Conservation (phyloP, 768 basidiomycete species). For the Termitomyces bulborhizus region DNA sequence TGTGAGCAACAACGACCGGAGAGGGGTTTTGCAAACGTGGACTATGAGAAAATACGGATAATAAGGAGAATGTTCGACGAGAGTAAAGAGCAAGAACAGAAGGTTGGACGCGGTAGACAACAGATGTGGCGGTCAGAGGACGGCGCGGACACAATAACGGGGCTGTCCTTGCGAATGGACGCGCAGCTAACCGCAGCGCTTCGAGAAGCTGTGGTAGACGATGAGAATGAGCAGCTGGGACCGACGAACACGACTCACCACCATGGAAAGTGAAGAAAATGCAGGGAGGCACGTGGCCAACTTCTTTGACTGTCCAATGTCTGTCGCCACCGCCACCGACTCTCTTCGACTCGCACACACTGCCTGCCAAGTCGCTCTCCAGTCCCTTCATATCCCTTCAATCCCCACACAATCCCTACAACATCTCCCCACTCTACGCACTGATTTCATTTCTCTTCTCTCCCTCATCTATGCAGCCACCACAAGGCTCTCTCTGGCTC, state of each 20-base stretch:
- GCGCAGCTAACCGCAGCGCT: conserved; percentile 9
- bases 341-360: conserved; percentile 27
- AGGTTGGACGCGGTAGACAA: conserved; percentile 6
- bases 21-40: conserved; percentile 43
- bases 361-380: conserved; percentile 32
- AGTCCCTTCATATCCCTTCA: conserved; percentile 16
- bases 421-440: conserved; percentile 35
- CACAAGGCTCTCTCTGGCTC: conserved; percentile 57
- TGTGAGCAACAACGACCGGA: conserved; percentile 60
- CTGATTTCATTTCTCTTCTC: conserved; percentile 53
- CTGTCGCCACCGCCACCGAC: background rate
- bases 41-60: conserved; percentile 42
- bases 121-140: conserved; percentile 5
- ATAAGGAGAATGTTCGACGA: conserved; percentile 31
- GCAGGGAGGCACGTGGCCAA: conserved; percentile 10
- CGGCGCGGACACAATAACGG: conserved; percentile 11
- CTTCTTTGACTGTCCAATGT: background rate
- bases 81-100: conserved; percentile 16
- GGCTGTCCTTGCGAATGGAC: conserved; percentile 4
- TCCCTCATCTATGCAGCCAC: conserved; percentile 48
- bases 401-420: conserved; percentile 16
- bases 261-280: conserved; percentile 9
- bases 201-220: conserved; percentile 5
- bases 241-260: conserved; percentile 5
- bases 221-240: background rate